phyloP scores from a whole-genome alignment of 805 yeast genomes.

The Yarrowia deformans region DNA sequence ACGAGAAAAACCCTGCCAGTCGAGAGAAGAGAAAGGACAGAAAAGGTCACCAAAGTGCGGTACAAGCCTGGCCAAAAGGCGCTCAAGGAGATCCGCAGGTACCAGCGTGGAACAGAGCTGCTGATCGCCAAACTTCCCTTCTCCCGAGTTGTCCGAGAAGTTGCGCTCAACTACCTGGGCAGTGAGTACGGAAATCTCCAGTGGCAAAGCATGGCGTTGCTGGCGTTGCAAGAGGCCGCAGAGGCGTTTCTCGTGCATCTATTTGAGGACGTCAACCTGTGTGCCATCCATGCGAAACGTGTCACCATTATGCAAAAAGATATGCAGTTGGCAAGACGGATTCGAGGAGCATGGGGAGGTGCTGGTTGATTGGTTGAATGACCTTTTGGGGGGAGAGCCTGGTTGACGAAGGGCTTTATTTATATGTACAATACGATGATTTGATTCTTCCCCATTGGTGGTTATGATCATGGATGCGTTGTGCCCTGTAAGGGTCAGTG shows the following conservation, averaged over 20 bases:
- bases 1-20: not conserved
- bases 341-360: constrained; percentile 67
- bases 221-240: constrained; percentile 98
- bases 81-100: constrained; percentile 95
- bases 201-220: constrained; percentile 97
- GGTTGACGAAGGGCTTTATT: not conserved
- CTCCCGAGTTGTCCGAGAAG: constrained; percentile 96
- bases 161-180: constrained; percentile 61
- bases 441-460: not conserved
- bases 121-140: constrained; percentile 96
- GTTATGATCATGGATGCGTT: too few relatives aligned
- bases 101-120: constrained; percentile 94
- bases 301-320: constrained; percentile 99
- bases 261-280: constrained; percentile 97
- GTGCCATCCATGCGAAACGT: constrained; percentile 99
- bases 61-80: constrained; percentile 97
- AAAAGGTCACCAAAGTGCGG: constrained; percentile 51
- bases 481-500: too few relatives aligned
- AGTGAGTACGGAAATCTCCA: constrained; percentile 71
- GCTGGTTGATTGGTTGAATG: constrained; percentile 27
- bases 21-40: not conserved
- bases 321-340: constrained; percentile 96
- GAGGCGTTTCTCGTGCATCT: constrained; percentile 97
- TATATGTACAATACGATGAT: constrained; percentile 26
- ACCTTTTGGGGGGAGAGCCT: too few relatives aligned